Conservation (phyloP, 805 yeast genomes). For the Candida arabinofermentans region DNA sequence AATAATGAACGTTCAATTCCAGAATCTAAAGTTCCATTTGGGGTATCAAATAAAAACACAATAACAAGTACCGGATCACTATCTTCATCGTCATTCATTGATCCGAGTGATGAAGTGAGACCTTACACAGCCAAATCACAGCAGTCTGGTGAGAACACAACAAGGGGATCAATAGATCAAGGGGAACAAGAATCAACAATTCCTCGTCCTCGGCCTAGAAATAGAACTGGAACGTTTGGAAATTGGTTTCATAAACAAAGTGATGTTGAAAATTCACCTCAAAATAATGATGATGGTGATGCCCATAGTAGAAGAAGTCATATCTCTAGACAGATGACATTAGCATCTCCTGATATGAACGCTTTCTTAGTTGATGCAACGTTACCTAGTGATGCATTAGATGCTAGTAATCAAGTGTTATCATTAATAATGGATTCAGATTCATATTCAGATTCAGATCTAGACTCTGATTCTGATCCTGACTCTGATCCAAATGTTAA, state of each 20-base stretch:
- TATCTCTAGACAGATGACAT: conserved; percentile 5
- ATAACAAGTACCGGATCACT: no score
- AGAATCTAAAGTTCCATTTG: no score
- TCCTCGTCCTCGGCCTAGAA: background rate
- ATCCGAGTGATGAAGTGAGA: background rate
- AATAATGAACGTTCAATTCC: background rate
- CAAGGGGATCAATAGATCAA: background rate
- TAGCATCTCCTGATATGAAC: background rate
- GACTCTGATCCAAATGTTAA: background rate
- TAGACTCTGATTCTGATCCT: background rate
- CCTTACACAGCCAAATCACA: background rate
- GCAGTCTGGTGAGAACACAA: background rate
- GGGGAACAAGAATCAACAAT: background rate
- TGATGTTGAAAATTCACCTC: conserved; percentile 4
- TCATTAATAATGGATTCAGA: conserved; percentile 14
- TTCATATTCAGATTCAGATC: conserved; percentile 6
- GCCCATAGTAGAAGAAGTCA: conserved; percentile 3
- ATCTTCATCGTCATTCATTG: background rate
- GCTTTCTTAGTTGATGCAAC: conserved; percentile 11
- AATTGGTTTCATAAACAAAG: conserved; percentile 13
- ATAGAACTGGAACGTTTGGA: conserved; percentile 6
- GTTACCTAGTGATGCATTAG: conserved; percentile 10
- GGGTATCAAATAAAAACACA: no score
- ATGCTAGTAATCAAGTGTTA: conserved; percentile 13
- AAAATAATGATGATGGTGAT: background rate